These are phyloP conservation scores for Rhizopogon roseolus DNA, from an alignment of 768 basidiomycete genomes.

Conservation along the genomic window DNA sequence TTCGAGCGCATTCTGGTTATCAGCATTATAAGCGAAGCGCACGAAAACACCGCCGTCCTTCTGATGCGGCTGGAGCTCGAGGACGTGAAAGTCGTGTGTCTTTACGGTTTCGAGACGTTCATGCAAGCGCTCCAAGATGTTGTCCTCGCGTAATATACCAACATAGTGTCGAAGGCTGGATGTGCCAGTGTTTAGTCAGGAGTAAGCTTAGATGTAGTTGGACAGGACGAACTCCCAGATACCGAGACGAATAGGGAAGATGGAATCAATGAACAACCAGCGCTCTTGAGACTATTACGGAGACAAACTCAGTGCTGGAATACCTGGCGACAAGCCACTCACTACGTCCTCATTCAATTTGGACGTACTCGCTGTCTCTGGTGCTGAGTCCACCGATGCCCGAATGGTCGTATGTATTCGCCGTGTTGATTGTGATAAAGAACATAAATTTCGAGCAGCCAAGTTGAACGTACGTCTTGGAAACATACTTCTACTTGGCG, in stretches of 20 bases:
- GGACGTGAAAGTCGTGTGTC: slow-evolving; percentile 53
- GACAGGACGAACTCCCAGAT: slow-evolving; percentile 60
- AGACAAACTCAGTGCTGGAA: neutral
- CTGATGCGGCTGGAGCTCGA: slow-evolving; percentile 55
- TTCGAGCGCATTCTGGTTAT: slow-evolving; percentile 34
- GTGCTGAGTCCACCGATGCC: neutral
- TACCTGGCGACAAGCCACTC: neutral
- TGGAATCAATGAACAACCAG: slow-evolving; percentile 71
- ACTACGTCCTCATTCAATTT: neutral
- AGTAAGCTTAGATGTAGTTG: neutral
- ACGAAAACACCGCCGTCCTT: slow-evolving; percentile 91
- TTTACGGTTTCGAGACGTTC: slow-evolving; percentile 47
- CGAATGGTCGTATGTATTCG: neutral
- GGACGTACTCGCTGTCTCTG: slow-evolving; percentile 15
- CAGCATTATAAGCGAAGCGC: slow-evolving; percentile 54
- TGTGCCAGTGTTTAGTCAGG: slow-evolving; percentile 1
- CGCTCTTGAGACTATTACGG: slow-evolving; percentile 33
- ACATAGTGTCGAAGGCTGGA: slow-evolving; percentile 60
- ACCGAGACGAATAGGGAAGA: slow-evolving; percentile 71
- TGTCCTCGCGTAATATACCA: slow-evolving; percentile 55
- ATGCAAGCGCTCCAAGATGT: slow-evolving; percentile 45
- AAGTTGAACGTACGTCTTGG: slow-evolving; percentile 7
- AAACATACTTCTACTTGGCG: too few species aligned
- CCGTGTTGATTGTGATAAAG: slow-evolving; percentile 2
- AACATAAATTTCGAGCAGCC: slow-evolving; percentile 1